Base-by-base conservation (phyloP, 2,329 filamentous ascomycete species). In the Aspergillus niger region DNA sequence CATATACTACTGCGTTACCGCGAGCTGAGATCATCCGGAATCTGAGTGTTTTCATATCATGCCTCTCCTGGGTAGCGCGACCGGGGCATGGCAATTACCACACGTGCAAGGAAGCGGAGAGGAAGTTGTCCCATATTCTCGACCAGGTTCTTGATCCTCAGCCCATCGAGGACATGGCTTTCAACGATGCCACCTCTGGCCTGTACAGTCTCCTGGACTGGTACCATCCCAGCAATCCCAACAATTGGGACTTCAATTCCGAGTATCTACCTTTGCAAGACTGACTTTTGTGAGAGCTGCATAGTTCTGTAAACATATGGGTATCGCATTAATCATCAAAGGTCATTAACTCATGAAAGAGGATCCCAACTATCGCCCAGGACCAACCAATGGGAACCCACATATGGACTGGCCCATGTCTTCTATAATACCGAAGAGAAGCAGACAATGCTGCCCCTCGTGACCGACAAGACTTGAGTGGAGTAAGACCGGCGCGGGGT, bases 141-240 rank as follows among this genome's bases (percentile, higher is more conserved):
- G 73, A 76, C 54, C 74, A 70, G 48, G 63, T 75, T 11, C 66
- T 76, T n/a, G 73, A 76, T 36, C 74, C 74, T 5, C 67, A 70
- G 47, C 72, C 72, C 6, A 67, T 68, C n/a, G 67, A 69, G 38
- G 63, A 66, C 41, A 68, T 72, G 32, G 59, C 65, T 32, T 67
- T 74, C 22, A 61, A 74, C 17, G 72, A 73, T 61, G 69, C 67
- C 22, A 71, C 69, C 13, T 71, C 70, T 2, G 70, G 70, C 2
- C 51, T 76, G 58, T 69, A 72, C 43, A 71, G 65, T 17, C 71
- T 74, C 53, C 55, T 76, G 60, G 69, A 73, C 49, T 75, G 71
- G 74, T 74, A 72, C 24, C 73, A 71, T 43, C 70, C 69, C 43
- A 72, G 72, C 22, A 74, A 71, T 39, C 70, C 69, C 43, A 72